phyloP scores from a whole-genome alignment of 345 rosid genomes.

The Eucalyptus urophylla region DNA sequence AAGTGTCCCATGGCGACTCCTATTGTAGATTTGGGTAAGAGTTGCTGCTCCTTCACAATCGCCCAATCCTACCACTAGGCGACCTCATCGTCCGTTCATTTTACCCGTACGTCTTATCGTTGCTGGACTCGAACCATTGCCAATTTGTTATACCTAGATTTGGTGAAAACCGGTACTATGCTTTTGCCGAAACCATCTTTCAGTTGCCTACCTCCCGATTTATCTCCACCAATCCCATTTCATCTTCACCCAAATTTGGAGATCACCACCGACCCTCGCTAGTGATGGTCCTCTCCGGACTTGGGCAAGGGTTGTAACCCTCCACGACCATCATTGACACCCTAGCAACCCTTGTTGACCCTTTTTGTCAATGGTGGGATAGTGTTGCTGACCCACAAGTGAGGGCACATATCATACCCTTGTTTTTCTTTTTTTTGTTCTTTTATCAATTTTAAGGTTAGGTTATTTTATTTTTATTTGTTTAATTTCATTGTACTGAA shows the following conservation, averaged over 20 bases:
- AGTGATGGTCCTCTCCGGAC: too few relatives aligned
- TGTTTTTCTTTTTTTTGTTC: not conserved
- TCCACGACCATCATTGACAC: not conserved
- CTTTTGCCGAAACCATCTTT: too few relatives aligned
- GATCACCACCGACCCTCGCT: not conserved
- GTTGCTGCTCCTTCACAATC: too few relatives aligned
- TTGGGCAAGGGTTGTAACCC: not conserved
- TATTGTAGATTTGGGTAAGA: too few relatives aligned
- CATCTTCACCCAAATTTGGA: not conserved
- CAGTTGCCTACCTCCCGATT: too few relatives aligned
- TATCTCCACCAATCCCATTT: not conserved
- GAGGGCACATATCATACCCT: not conserved
- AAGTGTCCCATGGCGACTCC: too few relatives aligned
- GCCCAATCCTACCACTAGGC: too few relatives aligned
- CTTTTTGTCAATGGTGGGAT: not conserved
- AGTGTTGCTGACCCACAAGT: not conserved
- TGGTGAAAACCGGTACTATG: too few relatives aligned
- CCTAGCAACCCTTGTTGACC: not conserved
- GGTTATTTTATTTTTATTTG: not conserved
- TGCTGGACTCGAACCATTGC: too few relatives aligned
- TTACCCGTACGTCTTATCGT: too few relatives aligned
- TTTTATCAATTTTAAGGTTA: not conserved
- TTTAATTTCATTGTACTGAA: not conserved
- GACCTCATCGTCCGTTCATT: too few relatives aligned
- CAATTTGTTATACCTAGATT: too few relatives aligned